Evolutionary conservation across 73 alveolate genomes (phyloP).

Genomic region (Paramecium sexaurelia): DNA sequence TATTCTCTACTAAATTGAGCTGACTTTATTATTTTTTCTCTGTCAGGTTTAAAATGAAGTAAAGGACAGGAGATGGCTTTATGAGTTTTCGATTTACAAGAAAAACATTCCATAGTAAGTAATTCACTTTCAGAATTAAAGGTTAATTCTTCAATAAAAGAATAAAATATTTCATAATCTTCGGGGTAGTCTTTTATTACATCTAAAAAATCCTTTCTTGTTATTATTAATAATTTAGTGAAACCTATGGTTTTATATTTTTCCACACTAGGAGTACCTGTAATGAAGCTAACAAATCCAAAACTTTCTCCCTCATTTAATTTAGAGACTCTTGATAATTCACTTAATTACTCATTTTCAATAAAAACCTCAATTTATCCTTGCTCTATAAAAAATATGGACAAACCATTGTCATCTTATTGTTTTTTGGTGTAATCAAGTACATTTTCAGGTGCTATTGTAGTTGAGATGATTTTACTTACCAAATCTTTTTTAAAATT

Average conservation of each 20-base stretch:
- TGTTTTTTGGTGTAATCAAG: background rate
- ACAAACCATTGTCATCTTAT: background rate
- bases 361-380: slow-evolving; percentile 47
- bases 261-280: slow-evolving; percentile 34
- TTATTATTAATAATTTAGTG: background rate
- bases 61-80: slow-evolving; percentile 28
- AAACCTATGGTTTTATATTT: slow-evolving; percentile 43
- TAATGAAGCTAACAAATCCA: slow-evolving; percentile 48
- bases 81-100: slow-evolving; percentile 51
- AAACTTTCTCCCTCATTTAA: slow-evolving; percentile 32
- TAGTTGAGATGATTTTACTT: background rate
- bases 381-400: slow-evolving; percentile 52
- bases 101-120: slow-evolving; percentile 32
- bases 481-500: slow-evolving; percentile 42
- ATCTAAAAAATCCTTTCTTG: slow-evolving; percentile 36
- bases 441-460: slow-evolving; percentile 52
- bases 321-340: background rate
- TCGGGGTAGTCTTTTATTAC: slow-evolving; percentile 37
- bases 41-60: slow-evolving; percentile 45
- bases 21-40: slow-evolving; percentile 30
- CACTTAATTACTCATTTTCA: slow-evolving; percentile 9
- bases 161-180: slow-evolving; percentile 55
- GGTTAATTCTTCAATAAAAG: background rate
- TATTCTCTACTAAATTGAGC: background rate
- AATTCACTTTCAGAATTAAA: background rate